Evolutionary conservation across 495 filamentous ascomycete species (phyloP), one percentile per base, ranked within the genome.

Genomic region (Neurospora sp.): DNA sequence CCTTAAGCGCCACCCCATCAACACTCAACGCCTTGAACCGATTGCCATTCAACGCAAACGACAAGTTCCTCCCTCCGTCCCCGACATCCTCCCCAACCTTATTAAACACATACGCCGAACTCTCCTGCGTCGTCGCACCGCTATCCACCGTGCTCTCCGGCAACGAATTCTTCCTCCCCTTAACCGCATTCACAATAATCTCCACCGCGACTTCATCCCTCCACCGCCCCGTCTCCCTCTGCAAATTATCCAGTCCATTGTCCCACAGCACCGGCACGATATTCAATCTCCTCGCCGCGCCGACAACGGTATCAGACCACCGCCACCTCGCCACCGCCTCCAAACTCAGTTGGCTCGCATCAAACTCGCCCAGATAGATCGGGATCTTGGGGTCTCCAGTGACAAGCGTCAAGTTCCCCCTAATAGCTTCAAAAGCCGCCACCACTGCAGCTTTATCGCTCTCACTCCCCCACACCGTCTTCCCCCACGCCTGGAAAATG

Each of bases 341-440:
- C 22, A 83, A 85, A 70, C 83, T 83, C 6, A 72, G 75, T 4
- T 83, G 80, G 0, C 82, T 83, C 18, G 87, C 85, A 72, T 85
- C 82, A 74, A 84, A 91, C 81, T 91, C 89, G n/a, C 89, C 87
- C 22, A 91, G 77, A 6, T 90, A 74, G 3, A 89, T 78, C 6
- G 88, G 89, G 1, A 89, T 27, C 20, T 53, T 53, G 0, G 9
- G 1, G 1, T 53, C 46, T 3, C 20, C 10, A 5, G 46, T 53
- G 6, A 27, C 79, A 42, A 85, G 75, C 41, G 84, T 87, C 75
- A 87, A 87, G 73, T 88, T 88, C 18, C 79, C 82, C 5, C 86
- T 83, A 6, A 90, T 78, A 27, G 82, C 74, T 14, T 83, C 75
- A 68, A 91, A 83, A 72, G 89, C 88, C 11, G 83, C 78, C n/a